Evolutionary conservation across 441 rosid genomes (phyloP), one percentile per base, ranked within the genome.

Genomic region (Melastoma candidum): DNA sequence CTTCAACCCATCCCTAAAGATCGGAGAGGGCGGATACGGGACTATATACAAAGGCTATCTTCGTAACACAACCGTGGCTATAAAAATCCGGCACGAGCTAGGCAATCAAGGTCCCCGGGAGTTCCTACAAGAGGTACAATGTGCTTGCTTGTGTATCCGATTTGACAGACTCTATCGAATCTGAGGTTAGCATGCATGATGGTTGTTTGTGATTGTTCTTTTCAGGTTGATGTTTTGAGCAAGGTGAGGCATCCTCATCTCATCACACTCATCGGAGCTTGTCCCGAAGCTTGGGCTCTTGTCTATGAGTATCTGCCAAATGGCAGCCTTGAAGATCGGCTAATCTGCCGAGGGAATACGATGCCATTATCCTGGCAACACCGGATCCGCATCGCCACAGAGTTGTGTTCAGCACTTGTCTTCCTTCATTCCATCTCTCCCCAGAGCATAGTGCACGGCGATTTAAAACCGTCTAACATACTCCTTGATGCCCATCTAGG

Each of bases 21-120:
- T 93, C 59, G 98, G 95, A 29, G 96, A 86, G 80, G 98, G 98
- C 24, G 95, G 98, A 54, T 88, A 84, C 68, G 98, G 97, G 49
- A 88, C 78, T 77, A 86, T 93, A 68, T 88, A 84, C 63, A 75
- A 67, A 68, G 95, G 93, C 60, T 2, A 63, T 26, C 77, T 93
- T 59, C 77, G 78, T 48, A 83, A 83, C 63, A 81, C 81, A n/a
- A 76, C 64, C 46, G 98, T 86, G 72, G 97, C 96, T 53, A 82
- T 88, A 53, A 93, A 93, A 75, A 73, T 71, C 69, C 63, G 78
- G 66, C 77, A 86, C 65, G 63, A 92, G 67, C 61, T 76, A 59
- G 86, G 95, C 75, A 63, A 71, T 70, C 98, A 93, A 75, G 97
- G 96, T 24, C 95, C 85, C 11, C 51, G 82, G 3, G 97, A 88